A percentile compares a stretch with the other conserved stretches of the same genome.
These are phyloP conservation scores for Quercus cerris DNA, from an alignment of 306 rosid genomes.

Conservation along the genomic window DNA sequence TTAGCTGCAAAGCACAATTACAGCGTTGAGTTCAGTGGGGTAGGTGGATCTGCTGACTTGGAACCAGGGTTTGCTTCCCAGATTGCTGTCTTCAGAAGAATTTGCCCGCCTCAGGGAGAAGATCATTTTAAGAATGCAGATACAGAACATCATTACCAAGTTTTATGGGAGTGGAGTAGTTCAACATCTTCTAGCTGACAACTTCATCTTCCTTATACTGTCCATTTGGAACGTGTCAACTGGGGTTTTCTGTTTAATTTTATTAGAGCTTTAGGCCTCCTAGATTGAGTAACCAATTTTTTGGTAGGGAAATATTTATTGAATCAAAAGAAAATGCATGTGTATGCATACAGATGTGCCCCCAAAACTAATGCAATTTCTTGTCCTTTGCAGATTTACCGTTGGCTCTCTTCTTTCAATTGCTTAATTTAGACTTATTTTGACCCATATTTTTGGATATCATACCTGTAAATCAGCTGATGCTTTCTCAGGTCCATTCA, in stretches of 20 bases:
- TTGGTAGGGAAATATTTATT: neutral
- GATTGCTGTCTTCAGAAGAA: constrained; percentile 81
- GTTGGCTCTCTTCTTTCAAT: neutral
- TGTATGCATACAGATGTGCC: neutral
- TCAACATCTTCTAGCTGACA: neutral
- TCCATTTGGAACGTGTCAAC: neutral
- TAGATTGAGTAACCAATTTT: neutral
- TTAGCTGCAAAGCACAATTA: constrained; percentile 71
- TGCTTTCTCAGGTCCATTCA: no score
- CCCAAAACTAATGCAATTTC: neutral
- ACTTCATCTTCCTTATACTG: constrained; percentile 9
- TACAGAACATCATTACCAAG: constrained; percentile 29
- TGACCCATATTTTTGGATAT: no score
- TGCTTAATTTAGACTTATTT: no score
- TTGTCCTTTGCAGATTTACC: neutral
- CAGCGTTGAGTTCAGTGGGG: constrained; percentile 79
- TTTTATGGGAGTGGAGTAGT: constrained; percentile 70
- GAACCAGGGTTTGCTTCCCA: constrained; percentile 99
- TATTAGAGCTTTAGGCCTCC: neutral
- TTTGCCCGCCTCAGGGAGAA: constrained; percentile 18
- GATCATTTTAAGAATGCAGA: constrained; percentile 23
- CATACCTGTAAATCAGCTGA: no score
- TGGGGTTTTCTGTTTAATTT: neutral
- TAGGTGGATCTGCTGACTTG: constrained; percentile 70
- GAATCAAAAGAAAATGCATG: neutral